A percentile compares a stretch with the other conserved stretches of the same genome.
Evolutionary conservation across 2,329 filamentous ascomycete species (phyloP).

Genomic region (Ceratocystis albifundus): DNA sequence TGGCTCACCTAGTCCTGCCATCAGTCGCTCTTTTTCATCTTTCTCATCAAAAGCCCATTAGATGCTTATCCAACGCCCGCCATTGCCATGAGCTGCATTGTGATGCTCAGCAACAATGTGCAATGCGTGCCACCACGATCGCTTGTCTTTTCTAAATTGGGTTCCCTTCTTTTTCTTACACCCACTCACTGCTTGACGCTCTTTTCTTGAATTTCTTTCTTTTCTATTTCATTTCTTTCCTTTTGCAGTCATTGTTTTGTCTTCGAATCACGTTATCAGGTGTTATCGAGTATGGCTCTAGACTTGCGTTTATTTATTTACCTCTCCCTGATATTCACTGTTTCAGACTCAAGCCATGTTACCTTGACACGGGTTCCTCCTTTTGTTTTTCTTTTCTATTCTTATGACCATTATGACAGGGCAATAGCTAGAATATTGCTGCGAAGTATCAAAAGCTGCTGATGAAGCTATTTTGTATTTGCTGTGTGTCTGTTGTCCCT

Average conservation of each 20-base stretch:
- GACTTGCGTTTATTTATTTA: slow-evolving; percentile 1
- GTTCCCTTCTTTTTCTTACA: slow-evolving; percentile 11
- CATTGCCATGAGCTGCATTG: slow-evolving; percentile 14
- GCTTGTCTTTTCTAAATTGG: not conserved
- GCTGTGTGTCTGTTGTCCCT: slow-evolving; percentile 19
- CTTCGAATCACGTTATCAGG: slow-evolving; percentile 4
- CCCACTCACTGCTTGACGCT: not conserved
- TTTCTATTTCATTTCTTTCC: not conserved
- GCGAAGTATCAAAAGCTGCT: not conserved
- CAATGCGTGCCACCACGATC: slow-evolving; percentile 1
- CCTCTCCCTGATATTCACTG: not conserved
- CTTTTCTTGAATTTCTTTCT: slow-evolving; percentile 8
- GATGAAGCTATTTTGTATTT: slow-evolving; percentile 14
- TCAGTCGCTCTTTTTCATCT: slow-evolving; percentile 6
- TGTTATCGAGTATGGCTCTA: slow-evolving; percentile 5
- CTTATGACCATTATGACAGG: slow-evolving; percentile 21
- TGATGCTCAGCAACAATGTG: slow-evolving; percentile 14
- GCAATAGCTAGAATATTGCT: slow-evolving; percentile 18
- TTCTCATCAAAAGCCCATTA: not conserved
- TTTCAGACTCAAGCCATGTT: not conserved
- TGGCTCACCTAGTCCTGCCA: not conserved
- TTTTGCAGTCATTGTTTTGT: slow-evolving; percentile 4
- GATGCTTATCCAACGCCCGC: not conserved
- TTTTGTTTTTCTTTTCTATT: slow-evolving; percentile 6
- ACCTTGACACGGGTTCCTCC: not conserved